Evolutionary conservation across 768 basidiomycete genomes (phyloP), one percentile per base, ranked within the genome.

Genomic region (Pleurotus ostreatus): DNA sequence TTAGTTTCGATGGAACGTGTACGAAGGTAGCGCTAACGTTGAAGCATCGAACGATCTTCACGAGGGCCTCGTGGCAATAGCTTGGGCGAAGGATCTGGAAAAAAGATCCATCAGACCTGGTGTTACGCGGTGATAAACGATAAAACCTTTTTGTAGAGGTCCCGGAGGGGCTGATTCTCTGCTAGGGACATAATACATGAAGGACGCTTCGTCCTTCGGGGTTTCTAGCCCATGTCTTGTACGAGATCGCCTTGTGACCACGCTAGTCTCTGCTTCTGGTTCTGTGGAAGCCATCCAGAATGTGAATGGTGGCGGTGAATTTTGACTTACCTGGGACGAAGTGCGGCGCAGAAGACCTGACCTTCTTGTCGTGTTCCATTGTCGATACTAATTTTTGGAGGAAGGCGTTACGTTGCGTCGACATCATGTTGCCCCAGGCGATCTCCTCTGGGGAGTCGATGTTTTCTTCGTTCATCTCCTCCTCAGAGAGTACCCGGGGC

Each of bases 351-450:
- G 69, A 65, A 30, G 66, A 66, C 63, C 74, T 80, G 30, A 66
- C 58, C 66, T 76, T 82, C 66, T 78, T 83, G 34, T 84, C 82
- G 25, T 68, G 69, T 49, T 83, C 80, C 34, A 74, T 64, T 5
- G 79, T 76, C 53, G 81, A 75, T 18, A 91, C 84, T 37, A 91
- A 80, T 57, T 81, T 83, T 57, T 83, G 81, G 47, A 90, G 76
- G 63, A 94, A 93, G 38, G 78, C 63, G 61, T 86, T 86, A 59
- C 93, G 78, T 40, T 84, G 78, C 38, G 75, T 71, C 30, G 88
- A 84, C 92, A 93, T 94, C 62, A 73, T 73, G 59, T 69, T 75
- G 16, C 89, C 94, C 83, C 88, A 93, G 49, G 85, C 81, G 39
- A 89, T 71, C 70, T 96, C 94, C 54, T 88, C 87, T 8, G 67